Evolutionary conservation across 2,329 filamentous ascomycete species (phyloP), one percentile per base, ranked within the genome.

Genomic region (Macrophomina phaseolina): DNA sequence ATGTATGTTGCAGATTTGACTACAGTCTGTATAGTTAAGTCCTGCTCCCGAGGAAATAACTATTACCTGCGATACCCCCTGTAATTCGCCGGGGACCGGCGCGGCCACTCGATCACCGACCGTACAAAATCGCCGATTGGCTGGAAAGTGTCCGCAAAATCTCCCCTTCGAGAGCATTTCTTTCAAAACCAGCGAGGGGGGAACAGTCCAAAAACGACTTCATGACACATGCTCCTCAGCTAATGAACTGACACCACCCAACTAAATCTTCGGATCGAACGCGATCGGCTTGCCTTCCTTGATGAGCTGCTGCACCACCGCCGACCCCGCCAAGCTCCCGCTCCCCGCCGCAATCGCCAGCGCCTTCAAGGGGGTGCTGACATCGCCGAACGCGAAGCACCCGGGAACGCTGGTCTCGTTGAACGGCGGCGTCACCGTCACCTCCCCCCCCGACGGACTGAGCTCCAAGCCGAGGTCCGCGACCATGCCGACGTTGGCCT

Each of bases 401-500:
- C 55, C 55, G 1, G 55, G 55, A 11, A 58, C 55, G 18, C 28
- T 58, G 8, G 55, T 58, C 36, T 58, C 55, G 34, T 58, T 40
- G 18, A 58, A 58, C 7, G 55, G 55, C 0, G n/a, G 16, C 9
- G n/a, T 58, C 6, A 23, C 28, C 55, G 42, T 2, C 34, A 58
- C n/a, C 36, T 58, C 55, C 2, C 11, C 12, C 2, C 55, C 55
- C 1, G 9, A 4, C 5, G 36, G 18, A 12, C 32, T 58, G 36
- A 58, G 23, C 36, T 58, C 34, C 36, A 58, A 4, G 1, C 36
- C n/a, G 6, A 58, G 55, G 9, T 58, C 36, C 34, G 38, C 36
- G 18, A 45, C 34, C 2, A n/a, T 23, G 11, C n/a, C 18, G 16
- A 40, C n/a, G 28, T 58, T 58, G 1, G 40, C 32, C 55, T 23